Evolutionary conservation across 2,329 filamentous ascomycete genomes (phyloP), one percentile per base, ranked within the genome.

Genomic region (Chalaropsis ovoidea): DNA sequence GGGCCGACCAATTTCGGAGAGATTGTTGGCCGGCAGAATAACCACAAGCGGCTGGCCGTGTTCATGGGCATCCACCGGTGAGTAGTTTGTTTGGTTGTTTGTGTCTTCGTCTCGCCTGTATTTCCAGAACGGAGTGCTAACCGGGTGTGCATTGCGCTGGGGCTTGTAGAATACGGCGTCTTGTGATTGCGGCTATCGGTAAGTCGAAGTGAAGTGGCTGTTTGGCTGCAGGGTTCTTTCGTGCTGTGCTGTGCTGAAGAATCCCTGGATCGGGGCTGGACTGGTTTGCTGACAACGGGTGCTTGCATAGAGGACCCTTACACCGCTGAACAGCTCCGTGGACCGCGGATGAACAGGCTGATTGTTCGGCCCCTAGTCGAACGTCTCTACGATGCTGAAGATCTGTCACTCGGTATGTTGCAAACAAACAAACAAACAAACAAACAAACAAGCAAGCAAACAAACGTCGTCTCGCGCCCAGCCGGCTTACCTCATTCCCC

Each of bases 331-430:
- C 84, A 87, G 72, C 76, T 87, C n/a, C 80, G 81, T 70, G 82
- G 82, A 67, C 84, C 84, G 3, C 79, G 84, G 22, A 84, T 87
- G 78, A 87, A 86, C 70, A 77, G 80, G 41, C 74, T 82, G 11
- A 79, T 87, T 56, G 82, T 87, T 3, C 79, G 85, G 58, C 85
- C 85, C 1, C 75, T 88, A 13, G 83, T 87, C 11, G 82, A 87
- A 69, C 79, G 82, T 43, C 76, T 87, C 0, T 87, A 86, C 71
- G 80, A 84, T 66, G 77, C 80, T 31, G 77, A 83, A 41, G 84
- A 87, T 74, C 79, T 85, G 35, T 86, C 84, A 0, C 77, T 84
- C 62, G 77, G 81, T 82, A 74, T 42, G 75, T 58, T 17, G 10
- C 7, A n/a, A 22, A 6, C n/a, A 22, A 3, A n/a, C n/a, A n/a